Evolutionary conservation across 2,329 filamentous ascomycete species (phyloP), one percentile per base, ranked within the genome.

Genomic region (Calonectria ilicicola): DNA sequence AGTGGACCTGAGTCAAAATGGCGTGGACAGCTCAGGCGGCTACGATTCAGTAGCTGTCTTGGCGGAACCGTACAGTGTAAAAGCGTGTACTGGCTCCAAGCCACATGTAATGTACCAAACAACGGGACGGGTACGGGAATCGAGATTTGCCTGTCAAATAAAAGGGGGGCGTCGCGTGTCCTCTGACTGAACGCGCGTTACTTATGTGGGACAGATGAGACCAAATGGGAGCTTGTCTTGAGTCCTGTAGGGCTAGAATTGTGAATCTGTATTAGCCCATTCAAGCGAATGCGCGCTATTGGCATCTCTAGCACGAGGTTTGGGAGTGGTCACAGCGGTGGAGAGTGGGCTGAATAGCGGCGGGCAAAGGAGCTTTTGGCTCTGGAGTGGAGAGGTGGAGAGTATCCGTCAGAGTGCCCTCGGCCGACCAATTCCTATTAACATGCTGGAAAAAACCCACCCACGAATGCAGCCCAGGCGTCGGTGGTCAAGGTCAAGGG

Each of bases 81-180:
- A n/a, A n/a, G 42, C n/a, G 42, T 46, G 35, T 27, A 56, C 69
- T 63, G 53, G n/a, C 8, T 3, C 32, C 42, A 66, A 53, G 53
- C 69, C 69, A 67, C 63, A 46, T 47, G 26, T 46, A 58, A 72
- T 27, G 70, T 72, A 69, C 70, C 65, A 27, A 65, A 21, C 6
- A 21, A 29, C 47, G 65, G 65, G 46, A 69, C 58, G 58, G 53
- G 40, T 53, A 40, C 49, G 56, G 65, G 65, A 62, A 69, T 72
- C 65, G 65, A 72, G 58, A 65, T 65, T 44, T 47, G 68, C 32
- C 51, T 66, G 68, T 66, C 68, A 70, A 49, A 26, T 38, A 56
- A 49, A 60, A 32, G 49, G 49, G 46, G 63, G 32, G 23, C 26
- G 35, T 62, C 58, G 58, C 35, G 38, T 44, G 58, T 42, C 10